Evolutionary conservation across 305 asterid genomes (phyloP).

Genomic region (Ajuga reptans): DNA sequence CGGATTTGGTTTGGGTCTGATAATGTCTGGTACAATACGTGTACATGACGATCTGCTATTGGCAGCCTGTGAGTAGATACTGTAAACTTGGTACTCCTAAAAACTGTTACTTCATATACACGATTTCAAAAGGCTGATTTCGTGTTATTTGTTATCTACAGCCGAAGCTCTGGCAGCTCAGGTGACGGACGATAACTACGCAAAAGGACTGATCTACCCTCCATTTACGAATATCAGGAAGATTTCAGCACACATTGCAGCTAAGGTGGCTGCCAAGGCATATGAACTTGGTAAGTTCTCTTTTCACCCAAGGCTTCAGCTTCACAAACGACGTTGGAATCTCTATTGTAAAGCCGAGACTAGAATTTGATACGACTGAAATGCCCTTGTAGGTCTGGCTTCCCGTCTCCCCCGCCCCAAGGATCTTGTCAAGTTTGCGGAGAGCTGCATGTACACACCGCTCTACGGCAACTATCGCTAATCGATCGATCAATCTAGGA

Average conservation of each 20-base stretch:
- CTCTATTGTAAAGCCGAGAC: background rate
- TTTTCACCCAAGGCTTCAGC: background rate
- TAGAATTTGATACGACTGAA: background rate
- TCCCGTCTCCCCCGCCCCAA: slow-evolving; percentile 72
- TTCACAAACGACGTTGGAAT: background rate
- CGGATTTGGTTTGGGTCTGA: slow-evolving; percentile 86
- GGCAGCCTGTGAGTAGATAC: slow-evolving; percentile 70
- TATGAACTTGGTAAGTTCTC: slow-evolving; percentile 71
- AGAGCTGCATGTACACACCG: slow-evolving; percentile 84
- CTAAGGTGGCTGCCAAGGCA: slow-evolving; percentile 76
- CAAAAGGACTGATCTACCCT: slow-evolving; percentile 74
- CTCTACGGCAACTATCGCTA: slow-evolving; percentile 52
- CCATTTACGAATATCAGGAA: slow-evolving; percentile 65
- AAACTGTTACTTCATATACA: background rate
- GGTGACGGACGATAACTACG: slow-evolving; percentile 61
- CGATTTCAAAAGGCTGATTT: background rate
- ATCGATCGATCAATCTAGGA: no score
- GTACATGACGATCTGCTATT: slow-evolving; percentile 75
- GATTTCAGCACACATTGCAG: slow-evolving; percentile 83
- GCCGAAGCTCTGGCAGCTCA: slow-evolving; percentile 90
- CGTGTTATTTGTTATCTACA: slow-evolving; percentile 22
- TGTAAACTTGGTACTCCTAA: background rate
- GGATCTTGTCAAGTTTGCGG: slow-evolving; percentile 60
- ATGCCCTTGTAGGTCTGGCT: slow-evolving; percentile 50
- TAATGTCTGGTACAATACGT: slow-evolving; percentile 84